These are phyloP conservation scores for Triangularia setosa DNA, from an alignment of 2,329 filamentous ascomycete species.

Conservation along the genomic window DNA sequence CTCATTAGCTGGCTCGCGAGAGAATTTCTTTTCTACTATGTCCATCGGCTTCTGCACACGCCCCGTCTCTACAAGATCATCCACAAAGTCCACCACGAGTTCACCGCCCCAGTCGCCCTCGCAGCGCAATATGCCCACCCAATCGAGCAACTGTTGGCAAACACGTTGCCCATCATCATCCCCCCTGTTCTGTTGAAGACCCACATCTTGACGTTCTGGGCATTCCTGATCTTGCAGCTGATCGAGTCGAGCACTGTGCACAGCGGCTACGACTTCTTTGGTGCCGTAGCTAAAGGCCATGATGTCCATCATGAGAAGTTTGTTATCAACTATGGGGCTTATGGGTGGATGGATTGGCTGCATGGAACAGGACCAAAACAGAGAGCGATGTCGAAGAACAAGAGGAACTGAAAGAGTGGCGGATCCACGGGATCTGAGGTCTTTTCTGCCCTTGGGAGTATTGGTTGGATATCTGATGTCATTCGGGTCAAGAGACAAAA, in stretches of 20 bases:
- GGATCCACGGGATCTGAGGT: neutral
- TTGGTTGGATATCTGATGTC: neutral
- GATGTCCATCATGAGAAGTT: slow-evolving; percentile 57
- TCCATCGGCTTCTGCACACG: slow-evolving; percentile 50
- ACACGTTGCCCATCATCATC: slow-evolving; percentile 48
- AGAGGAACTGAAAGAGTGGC: neutral
- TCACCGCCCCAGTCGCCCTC: slow-evolving; percentile 52
- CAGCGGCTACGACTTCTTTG: slow-evolving; percentile 54
- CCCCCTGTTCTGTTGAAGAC: slow-evolving; percentile 43
- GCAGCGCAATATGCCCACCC: slow-evolving; percentile 56
- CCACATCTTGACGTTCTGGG: slow-evolving; percentile 52
- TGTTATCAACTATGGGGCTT: slow-evolving; percentile 49
- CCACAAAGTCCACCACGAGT: slow-evolving; percentile 55
- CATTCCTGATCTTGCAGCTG: slow-evolving; percentile 45
- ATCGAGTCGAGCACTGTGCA: slow-evolving; percentile 52
- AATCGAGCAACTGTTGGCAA: slow-evolving; percentile 52
- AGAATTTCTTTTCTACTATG: slow-evolving; percentile 53
- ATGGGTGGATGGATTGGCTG: slow-evolving; percentile 52
- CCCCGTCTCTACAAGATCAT: slow-evolving; percentile 46
- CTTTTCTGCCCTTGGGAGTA: neutral
- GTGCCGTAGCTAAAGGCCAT: slow-evolving; percentile 45
- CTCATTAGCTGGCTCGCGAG: slow-evolving; percentile 39
- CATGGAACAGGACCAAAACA: slow-evolving; percentile 41
- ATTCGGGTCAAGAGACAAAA: neutral
- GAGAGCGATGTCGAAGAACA: slow-evolving; percentile 12